Conservation (phyloP, 495 filamentous ascomycete species). For the Echria macrotheca region DNA sequence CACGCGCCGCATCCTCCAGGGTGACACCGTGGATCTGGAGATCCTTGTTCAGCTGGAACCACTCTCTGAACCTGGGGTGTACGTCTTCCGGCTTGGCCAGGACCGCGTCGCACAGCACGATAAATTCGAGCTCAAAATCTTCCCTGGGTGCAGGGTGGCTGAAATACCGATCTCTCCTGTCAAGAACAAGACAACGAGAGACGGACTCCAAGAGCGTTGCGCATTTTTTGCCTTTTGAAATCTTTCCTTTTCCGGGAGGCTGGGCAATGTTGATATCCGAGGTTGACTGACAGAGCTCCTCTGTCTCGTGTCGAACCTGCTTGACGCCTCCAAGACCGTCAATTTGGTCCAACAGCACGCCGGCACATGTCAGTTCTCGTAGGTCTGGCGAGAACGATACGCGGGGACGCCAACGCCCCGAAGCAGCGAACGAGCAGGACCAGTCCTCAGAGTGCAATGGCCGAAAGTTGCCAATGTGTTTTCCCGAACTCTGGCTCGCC, state of each 20-base stretch:
- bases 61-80: not conserved
- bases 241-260: too few species aligned
- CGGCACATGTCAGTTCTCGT: not conserved
- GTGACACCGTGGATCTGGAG: constrained; percentile 1
- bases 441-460: not conserved
- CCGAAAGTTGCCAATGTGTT: constrained; percentile 9
- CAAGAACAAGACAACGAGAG: constrained; percentile 2
- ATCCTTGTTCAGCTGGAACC: constrained; percentile 6
- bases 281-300: not conserved
- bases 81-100: not conserved
- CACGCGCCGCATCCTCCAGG: not conserved
- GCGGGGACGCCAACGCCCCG: not conserved
- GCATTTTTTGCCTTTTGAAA: not conserved
- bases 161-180: constrained; percentile 3
- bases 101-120: not conserved
- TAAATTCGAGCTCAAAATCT: not conserved
- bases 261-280: not conserved
- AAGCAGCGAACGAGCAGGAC: not conserved
- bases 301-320: not conserved
- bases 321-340: constrained; percentile 3
- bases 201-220: not conserved
- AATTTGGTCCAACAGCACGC: not conserved
- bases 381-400: constrained; percentile 5
- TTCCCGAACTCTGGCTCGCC: constrained; percentile 5
- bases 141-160: not conserved